Base-by-base conservation (phyloP, 768 basidiomycete genomes). In the Gymnopilus junonius region DNA sequence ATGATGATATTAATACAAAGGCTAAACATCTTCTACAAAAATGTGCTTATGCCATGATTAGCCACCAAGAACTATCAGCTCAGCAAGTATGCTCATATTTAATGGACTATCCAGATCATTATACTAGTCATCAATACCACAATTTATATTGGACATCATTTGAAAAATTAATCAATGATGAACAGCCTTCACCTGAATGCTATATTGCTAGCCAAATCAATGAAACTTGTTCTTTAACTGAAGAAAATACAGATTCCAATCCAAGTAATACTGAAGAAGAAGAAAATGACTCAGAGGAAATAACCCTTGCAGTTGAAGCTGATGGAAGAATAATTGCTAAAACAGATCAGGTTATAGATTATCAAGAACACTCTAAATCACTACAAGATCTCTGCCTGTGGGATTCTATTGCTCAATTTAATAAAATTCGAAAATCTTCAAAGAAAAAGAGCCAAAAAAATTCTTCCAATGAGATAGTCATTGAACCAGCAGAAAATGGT, bases 11-110 rank as follows among this genome's bases (percentile, higher is more conserved):
- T 27, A 71, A 57, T 0, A 5, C 65, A 0, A 27, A 62, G 20
- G 76, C 72, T 0, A 81, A 81, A 55, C 34, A 55, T n/a, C 8
- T 82, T 15, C 43, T 83, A 0, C 74, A 75, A 55, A 77, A 77
- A 63, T 79, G 78, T 65, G 77, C 77, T 0, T 73, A 74, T 67
- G 43, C 70, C 0, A 74, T 81, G 66, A 72, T 81, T 0, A 71
- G 74, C 14, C 68, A 76, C 12, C 77, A 80, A 61, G 82, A 82
- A 63, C 31, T 82, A 12, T 79, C 78, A 2, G 74, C 68, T 2
- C 82, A 76, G 48, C 77, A 79, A 53, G 76, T 81, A 0, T 66
- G 67, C 11, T 73, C 71, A 0, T 78, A 79, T 64, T 46, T 81
- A 0, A 59, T 77, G 56, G 80, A 72, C 4, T 71, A 35, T 21